phyloP scores from a whole-genome alignment of 257 asterid genomes.

The Leptodermis oblonga region DNA sequence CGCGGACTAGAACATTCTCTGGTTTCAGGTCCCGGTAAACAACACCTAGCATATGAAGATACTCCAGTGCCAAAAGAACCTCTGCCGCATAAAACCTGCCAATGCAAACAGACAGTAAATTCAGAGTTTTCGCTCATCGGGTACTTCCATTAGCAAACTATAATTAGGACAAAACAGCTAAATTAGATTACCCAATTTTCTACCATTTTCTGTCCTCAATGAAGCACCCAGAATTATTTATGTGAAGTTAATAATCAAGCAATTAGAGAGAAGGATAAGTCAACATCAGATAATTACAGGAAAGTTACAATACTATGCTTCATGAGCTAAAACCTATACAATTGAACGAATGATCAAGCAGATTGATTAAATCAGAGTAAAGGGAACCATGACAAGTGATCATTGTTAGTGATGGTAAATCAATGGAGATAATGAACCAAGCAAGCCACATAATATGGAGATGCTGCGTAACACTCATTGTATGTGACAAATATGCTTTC shows the following conservation, averaged over 20 bases:
- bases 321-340: background rate
- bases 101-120: background rate
- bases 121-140: background rate
- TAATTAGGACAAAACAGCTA: background rate
- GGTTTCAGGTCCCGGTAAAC: constrained; percentile 81
- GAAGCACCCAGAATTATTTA: background rate
- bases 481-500: background rate
- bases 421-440: background rate
- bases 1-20: constrained; percentile 75
- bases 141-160: background rate
- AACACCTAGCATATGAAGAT: constrained; percentile 86
- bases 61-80: constrained; percentile 75
- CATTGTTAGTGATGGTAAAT: background rate
- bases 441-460: background rate
- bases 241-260: background rate
- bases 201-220: background rate
- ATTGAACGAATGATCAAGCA: background rate
- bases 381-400: background rate
- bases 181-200: background rate
- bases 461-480: background rate
- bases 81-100: constrained; percentile 83
- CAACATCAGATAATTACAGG: background rate
- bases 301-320: background rate
- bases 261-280: background rate
- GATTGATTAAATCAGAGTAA: background rate